Evolutionary conservation across 2,329 filamentous ascomycete species (phyloP).

Genomic region (Apiospora phragmitis): DNA sequence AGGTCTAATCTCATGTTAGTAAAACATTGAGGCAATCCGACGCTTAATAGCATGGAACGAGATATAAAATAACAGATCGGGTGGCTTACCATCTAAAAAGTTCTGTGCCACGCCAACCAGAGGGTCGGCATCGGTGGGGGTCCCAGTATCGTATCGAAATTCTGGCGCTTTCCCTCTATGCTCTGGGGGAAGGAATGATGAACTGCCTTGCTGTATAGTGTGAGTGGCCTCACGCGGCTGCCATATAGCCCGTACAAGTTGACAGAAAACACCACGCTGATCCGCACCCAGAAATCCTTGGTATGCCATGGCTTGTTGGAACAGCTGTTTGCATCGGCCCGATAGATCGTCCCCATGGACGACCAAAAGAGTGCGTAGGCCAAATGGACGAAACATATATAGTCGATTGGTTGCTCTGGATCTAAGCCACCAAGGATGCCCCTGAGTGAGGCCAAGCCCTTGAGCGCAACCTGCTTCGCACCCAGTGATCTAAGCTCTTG

Average conservation of each 20-base stretch:
- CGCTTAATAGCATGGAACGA: too few relatives aligned
- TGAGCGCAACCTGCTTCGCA: constrained; percentile 37
- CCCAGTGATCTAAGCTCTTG: constrained; percentile 40
- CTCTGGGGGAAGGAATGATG: constrained; percentile 25
- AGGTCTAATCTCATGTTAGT: constrained; percentile 38
- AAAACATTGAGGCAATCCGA: background rate
- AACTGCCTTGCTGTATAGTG: constrained; percentile 20
- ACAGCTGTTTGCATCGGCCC: constrained; percentile 40
- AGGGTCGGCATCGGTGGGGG: constrained; percentile 32
- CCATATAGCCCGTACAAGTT: constrained; percentile 50
- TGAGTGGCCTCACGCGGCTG: constrained; percentile 39
- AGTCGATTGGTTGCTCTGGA: constrained; percentile 41
- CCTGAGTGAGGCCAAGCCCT: constrained; percentile 43
- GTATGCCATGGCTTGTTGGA: constrained; percentile 49
- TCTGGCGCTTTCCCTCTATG: constrained; percentile 46
- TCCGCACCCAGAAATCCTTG: constrained; percentile 36
- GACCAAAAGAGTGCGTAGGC: constrained; percentile 50
- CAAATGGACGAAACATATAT: constrained; percentile 53
- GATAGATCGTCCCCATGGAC: constrained; percentile 43
- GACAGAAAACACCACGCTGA: constrained; percentile 41
- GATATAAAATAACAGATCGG: background rate
- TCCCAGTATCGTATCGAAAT: constrained; percentile 14
- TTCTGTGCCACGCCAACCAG: constrained; percentile 43
- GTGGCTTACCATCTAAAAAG: constrained; percentile 51
- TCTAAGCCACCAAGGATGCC: constrained; percentile 40